Evolutionary conservation across 305 asterid genomes (phyloP).

Genomic region (Solanum hybrid): DNA sequence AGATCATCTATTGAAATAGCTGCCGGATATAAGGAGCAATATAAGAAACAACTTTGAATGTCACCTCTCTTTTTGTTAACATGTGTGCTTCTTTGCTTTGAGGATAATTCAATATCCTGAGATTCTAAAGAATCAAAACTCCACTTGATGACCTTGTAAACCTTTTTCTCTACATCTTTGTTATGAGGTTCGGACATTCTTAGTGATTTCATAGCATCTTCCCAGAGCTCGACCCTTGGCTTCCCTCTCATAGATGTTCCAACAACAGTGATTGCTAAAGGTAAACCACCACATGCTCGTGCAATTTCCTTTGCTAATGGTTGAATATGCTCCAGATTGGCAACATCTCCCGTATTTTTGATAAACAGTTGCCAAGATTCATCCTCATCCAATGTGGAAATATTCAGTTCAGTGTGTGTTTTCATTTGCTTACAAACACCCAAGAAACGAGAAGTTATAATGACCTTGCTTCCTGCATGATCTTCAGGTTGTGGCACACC

Average conservation of each 20-base stretch:
- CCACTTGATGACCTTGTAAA: no score
- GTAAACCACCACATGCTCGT: conserved; percentile 17
- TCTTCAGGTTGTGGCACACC: conserved; percentile 13
- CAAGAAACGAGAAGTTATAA: conserved; percentile 5
- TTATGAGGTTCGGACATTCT: conserved; percentile 1
- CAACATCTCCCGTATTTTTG: conserved; percentile 2
- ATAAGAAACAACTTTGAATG: no score
- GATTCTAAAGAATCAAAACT: no score
- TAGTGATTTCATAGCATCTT: conserved; percentile 6
- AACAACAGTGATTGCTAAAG: conserved; percentile 17
- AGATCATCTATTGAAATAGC: no score
- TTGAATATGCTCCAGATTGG: neutral
- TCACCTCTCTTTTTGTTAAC: no score
- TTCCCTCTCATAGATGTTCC: conserved; percentile 19
- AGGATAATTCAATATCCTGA: no score
- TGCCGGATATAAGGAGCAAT: no score
- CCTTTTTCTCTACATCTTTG: neutral
- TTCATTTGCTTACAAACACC: conserved; percentile 13
- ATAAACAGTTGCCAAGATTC: conserved; percentile 19
- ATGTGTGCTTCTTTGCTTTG: no score
- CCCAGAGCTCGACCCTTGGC: conserved; percentile 6
- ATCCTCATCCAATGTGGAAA: neutral
- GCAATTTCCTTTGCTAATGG: conserved; percentile 8
- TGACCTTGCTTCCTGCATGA: neutral
- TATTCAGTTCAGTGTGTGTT: neutral